Conservation (phyloP, 768 basidiomycete species). For the Kwoniella heveanensis region DNA sequence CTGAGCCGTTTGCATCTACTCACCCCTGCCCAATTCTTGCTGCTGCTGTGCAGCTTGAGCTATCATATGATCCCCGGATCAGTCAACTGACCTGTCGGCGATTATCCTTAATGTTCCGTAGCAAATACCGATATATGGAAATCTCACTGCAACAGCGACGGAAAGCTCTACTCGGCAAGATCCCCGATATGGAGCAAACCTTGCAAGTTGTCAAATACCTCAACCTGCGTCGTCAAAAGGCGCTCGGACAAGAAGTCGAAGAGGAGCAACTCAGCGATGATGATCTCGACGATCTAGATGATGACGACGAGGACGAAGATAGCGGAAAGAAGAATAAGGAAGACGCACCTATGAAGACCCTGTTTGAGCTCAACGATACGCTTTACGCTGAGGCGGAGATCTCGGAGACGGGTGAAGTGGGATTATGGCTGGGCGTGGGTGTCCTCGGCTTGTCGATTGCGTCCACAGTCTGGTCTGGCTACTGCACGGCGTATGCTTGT, state of each 20-base stretch:
- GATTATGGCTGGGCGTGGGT: conserved; percentile 91
- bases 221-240: conserved; percentile 68
- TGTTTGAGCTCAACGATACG: conserved; percentile 95
- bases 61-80: no score
- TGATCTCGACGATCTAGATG: conserved; percentile 62
- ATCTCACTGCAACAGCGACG: conserved; percentile 75
- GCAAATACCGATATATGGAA: conserved; percentile 99
- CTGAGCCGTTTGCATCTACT: no score
- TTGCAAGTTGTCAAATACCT: conserved; percentile 83
- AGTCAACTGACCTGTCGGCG: no score
- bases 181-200: conserved; percentile 93
- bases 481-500: no score
- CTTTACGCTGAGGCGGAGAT: conserved; percentile 88
- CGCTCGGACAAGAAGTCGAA: conserved; percentile 52
- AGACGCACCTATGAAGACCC: conserved; percentile 66
- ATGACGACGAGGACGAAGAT: conserved; percentile 30
- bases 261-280: conserved; percentile 40
- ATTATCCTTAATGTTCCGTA: no score
- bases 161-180: conserved; percentile 83
- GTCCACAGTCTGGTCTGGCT: no score
- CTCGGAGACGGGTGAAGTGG: conserved; percentile 83
- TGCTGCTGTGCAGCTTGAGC: no score
- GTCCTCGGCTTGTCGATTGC: no score
- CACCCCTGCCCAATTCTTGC: background rate
- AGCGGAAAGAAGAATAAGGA: conserved; percentile 56